Percentiles rank a stretch among this genome's conserved stretches.
These are phyloP conservation scores for Phytophthora rubi DNA, from an alignment of 352 stramenopile species.

Conservation along the genomic window DNA sequence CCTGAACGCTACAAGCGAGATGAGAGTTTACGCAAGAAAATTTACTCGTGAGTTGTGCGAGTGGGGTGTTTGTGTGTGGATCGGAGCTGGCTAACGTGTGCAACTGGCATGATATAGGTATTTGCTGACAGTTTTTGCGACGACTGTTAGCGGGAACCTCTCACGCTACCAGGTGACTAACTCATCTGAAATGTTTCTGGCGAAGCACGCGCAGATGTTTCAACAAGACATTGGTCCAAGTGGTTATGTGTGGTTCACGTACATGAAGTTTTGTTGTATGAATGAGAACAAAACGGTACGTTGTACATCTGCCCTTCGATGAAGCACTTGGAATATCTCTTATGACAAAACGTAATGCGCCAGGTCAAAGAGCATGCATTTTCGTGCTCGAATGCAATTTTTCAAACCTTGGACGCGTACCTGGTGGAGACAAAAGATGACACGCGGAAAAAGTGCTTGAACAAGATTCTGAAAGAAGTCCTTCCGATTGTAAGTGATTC, in stretches of 20 bases:
- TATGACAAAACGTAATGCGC: neutral
- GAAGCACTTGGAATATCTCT: neutral
- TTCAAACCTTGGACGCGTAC: constrained; percentile 50
- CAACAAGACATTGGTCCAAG: constrained; percentile 60
- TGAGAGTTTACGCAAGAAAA: constrained; percentile 49
- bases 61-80: neutral
- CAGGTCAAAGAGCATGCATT: constrained; percentile 81
- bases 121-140: constrained; percentile 63
- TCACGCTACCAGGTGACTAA: constrained; percentile 77
- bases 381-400: constrained; percentile 48
- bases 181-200: constrained; percentile 59
- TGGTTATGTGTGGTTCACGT: constrained; percentile 63
- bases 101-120: constrained; percentile 42
- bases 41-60: constrained; percentile 64
- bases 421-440: constrained; percentile 54
- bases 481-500: constrained; percentile 64
- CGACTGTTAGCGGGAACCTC: constrained; percentile 63
- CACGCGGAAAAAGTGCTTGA: constrained; percentile 66
- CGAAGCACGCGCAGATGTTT: constrained; percentile 51
- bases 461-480: constrained; percentile 78
- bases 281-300: constrained; percentile 79
- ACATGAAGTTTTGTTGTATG: constrained; percentile 73
- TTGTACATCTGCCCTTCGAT: neutral
- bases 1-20: constrained; percentile 50
- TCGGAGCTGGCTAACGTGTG: constrained; percentile 6